A percentile compares a stretch with the other conserved stretches of the same genome.
Conservation (phyloP, 352 stramenopile genomes). For the Thalassiosira hispida region DNA sequence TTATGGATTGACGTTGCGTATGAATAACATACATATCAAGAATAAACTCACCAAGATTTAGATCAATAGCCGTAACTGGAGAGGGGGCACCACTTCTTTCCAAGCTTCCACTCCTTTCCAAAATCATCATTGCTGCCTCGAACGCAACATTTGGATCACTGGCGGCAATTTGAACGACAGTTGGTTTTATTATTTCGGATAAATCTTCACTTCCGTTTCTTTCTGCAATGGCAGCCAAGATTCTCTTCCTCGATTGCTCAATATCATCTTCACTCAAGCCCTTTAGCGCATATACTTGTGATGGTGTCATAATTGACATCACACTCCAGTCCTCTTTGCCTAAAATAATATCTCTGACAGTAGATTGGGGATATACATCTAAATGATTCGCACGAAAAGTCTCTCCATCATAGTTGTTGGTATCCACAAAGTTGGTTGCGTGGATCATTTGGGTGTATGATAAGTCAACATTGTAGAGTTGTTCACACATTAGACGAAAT, state of each 20-base stretch:
- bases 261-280: conserved; percentile 46
- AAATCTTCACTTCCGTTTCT: conserved; percentile 2
- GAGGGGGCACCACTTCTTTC: conserved; percentile 19
- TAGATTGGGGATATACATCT: conserved; percentile 65
- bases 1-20: conserved; percentile 77
- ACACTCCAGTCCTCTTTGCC: conserved; percentile 85
- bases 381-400: conserved; percentile 74
- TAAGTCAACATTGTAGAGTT: conserved; percentile 89
- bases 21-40: conserved; percentile 23
- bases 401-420: conserved; percentile 69
- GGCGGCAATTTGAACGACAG: conserved; percentile 82
- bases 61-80: conserved; percentile 59
- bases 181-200: conserved; percentile 46
- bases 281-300: conserved; percentile 54
- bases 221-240: conserved; percentile 30
- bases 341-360: conserved; percentile 83
- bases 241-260: conserved; percentile 40
- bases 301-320: conserved; percentile 8
- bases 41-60: conserved; percentile 65
- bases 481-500: conserved; percentile 93
- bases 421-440: conserved; percentile 90
- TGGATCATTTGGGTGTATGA: conserved; percentile 98
- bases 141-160: conserved; percentile 67
- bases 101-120: conserved; percentile 50
- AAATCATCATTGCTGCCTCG: conserved; percentile 65